Percentiles rank a stretch among this genome's conserved stretches.
These are phyloP conservation scores for Cardamine chenopodiifolia DNA, from an alignment of 345 rosid species.

Conservation along the genomic window DNA sequence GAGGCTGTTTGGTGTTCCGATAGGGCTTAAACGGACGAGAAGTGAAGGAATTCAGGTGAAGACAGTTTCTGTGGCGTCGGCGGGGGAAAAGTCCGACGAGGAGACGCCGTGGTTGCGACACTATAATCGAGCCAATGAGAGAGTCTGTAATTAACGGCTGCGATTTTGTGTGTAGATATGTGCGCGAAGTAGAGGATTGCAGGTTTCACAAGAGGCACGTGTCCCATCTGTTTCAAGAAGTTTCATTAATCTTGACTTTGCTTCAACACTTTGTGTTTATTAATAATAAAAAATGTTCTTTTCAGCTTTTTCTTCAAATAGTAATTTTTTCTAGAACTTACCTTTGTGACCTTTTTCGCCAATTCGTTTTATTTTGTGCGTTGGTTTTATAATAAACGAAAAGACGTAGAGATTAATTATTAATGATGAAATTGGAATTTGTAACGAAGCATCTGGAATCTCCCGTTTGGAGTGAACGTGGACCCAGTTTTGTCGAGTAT, in stretches of 20 bases:
- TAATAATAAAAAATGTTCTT: conserved; percentile 19
- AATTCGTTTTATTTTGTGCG: not conserved
- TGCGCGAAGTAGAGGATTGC: conserved; percentile 28
- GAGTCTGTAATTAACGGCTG: conserved; percentile 50
- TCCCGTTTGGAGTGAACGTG: conserved; percentile 33
- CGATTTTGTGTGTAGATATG: conserved; percentile 12
- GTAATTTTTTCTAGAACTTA: not conserved
- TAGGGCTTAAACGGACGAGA: conserved; percentile 63
- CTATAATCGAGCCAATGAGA: conserved; percentile 48
- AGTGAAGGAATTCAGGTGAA: conserved; percentile 31
- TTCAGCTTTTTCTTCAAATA: not conserved
- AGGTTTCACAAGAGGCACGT: conserved; percentile 21
- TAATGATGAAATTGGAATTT: not conserved
- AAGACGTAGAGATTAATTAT: not conserved
- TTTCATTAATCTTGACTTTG: conserved; percentile 38
- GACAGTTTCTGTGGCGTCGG: conserved; percentile 32
- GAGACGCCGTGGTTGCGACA: conserved; percentile 54
- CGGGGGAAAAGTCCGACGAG: conserved; percentile 48
- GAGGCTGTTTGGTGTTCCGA: conserved; percentile 72
- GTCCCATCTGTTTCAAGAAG: conserved; percentile 39
- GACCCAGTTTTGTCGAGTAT: not conserved
- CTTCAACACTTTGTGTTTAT: conserved; percentile 5
- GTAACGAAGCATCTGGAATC: conserved; percentile 34
- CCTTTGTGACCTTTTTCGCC: not conserved
- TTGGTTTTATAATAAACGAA: not conserved